A percentile compares a stretch with the other conserved stretches of the same genome.
Conservation (phyloP, 306 rosid genomes). For the Hippophae tibetana region DNA sequence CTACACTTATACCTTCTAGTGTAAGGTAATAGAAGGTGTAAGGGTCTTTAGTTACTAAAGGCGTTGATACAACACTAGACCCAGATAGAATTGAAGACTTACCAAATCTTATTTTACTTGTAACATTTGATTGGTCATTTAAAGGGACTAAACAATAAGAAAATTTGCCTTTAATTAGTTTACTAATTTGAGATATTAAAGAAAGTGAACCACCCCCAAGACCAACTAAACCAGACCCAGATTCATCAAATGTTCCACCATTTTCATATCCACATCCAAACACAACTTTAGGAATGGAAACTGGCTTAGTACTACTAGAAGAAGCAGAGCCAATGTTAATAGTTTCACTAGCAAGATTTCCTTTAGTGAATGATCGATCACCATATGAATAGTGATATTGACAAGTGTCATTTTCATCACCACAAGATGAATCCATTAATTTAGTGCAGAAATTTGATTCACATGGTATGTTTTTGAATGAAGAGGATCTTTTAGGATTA, state of each 20-base stretch:
- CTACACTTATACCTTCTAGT: conserved; percentile 43
- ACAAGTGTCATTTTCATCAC: background rate
- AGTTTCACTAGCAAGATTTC: conserved; percentile 35
- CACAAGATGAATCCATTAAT: conserved; percentile 3
- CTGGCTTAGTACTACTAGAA: background rate
- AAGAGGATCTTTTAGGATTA: conserved; percentile 31
- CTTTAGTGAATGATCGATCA: conserved; percentile 35
- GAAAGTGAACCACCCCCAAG: conserved; percentile 45
- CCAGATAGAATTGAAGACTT: conserved; percentile 17
- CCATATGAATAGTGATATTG: conserved; percentile 28
- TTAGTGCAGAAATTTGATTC: conserved; percentile 10
- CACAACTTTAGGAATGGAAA: conserved; percentile 7
- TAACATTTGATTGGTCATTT: background rate
- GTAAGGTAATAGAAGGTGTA: conserved; percentile 27
- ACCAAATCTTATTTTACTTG: conserved; percentile 47
- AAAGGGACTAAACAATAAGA: conserved; percentile 42
- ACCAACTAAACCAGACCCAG: conserved; percentile 41
- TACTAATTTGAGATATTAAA: conserved; percentile 39
- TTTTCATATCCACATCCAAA: conserved; percentile 45
- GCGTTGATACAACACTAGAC: conserved; percentile 19
- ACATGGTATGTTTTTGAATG: conserved; percentile 29
- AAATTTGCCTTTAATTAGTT: conserved; percentile 20
- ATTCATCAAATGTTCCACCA: conserved; percentile 26
- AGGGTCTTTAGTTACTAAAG: conserved; percentile 7
- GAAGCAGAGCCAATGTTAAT: conserved; percentile 21